Evolutionary conservation across 73 alveolate genomes (phyloP).

Genomic region (Tetrahymena elliotti): DNA sequence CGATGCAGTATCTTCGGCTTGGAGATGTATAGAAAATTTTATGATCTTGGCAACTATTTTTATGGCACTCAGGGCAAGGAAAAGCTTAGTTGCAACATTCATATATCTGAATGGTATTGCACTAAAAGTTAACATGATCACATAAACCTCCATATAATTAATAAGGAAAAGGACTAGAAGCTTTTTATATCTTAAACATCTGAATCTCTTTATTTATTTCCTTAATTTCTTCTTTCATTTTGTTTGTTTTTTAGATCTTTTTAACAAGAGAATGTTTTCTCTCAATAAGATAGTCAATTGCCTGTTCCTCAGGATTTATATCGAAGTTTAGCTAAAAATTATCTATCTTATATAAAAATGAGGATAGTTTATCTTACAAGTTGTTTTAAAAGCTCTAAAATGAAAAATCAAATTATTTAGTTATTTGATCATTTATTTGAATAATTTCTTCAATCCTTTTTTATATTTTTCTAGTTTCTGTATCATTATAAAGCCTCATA

Average conservation of each 20-base stretch:
- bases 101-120: background rate
- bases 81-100: background rate
- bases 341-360: background rate
- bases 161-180: background rate
- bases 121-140: background rate
- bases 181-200: background rate
- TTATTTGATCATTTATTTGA: background rate
- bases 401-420: background rate
- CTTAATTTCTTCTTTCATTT: background rate
- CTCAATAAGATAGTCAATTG: background rate
- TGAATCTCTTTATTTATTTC: background rate
- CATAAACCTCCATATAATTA: background rate
- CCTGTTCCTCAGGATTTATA: background rate
- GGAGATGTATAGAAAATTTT: background rate
- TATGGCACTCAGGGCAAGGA: background rate
- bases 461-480: background rate
- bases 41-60: background rate
- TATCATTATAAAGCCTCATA: background rate
- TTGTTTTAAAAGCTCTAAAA: background rate
- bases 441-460: background rate
- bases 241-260: background rate
- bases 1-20: background rate
- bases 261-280: background rate
- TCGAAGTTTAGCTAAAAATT: background rate
- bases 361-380: background rate